Conservation (phyloP, 2,329 filamentous ascomycete species). For the Lasiodiplodia theobromae region DNA sequence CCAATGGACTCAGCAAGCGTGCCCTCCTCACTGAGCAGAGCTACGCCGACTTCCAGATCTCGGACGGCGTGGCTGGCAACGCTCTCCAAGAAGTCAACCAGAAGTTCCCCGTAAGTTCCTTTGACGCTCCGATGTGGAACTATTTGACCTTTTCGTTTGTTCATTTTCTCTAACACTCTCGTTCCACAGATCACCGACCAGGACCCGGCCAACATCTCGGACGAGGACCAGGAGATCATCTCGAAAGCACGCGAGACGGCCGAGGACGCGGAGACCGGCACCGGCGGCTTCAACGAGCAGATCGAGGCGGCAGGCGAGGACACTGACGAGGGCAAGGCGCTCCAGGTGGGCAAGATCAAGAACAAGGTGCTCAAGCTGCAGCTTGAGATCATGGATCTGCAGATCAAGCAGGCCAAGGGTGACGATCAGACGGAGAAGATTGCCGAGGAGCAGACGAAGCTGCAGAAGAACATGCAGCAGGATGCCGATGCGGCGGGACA, state of each 20-base stretch:
- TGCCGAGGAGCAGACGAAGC: conserved; percentile 58
- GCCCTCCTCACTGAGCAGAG: conserved; percentile 34
- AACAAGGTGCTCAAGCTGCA: conserved; percentile 67
- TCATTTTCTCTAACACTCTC: not conserved
- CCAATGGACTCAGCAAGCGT: conserved; percentile 31
- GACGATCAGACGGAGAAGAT: conserved; percentile 55
- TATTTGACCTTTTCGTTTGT: not conserved
- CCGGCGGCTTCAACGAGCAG: conserved; percentile 59
- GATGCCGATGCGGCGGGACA: conserved; percentile 59
- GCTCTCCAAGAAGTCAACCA: conserved; percentile 62
- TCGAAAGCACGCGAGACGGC: conserved; percentile 60
- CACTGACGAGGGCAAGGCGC: conserved; percentile 49
- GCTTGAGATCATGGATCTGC: conserved; percentile 59
- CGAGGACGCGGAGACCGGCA: conserved; percentile 61
- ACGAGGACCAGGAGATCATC: conserved; percentile 59
- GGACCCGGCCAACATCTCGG: conserved; percentile 57
- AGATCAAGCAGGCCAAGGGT: conserved; percentile 62
- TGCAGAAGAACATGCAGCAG: conserved; percentile 60
- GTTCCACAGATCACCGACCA: conserved; percentile 50
- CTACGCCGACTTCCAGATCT: conserved; percentile 56
- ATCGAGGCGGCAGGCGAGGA: conserved; percentile 54
- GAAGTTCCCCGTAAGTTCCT: conserved; percentile 58
- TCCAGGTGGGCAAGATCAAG: conserved; percentile 65
- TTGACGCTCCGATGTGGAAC: not conserved
- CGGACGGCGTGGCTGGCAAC: conserved; percentile 60